phyloP scores from a whole-genome alignment of 805 yeast genomes.

The Grigorovia transvaalensis region DNA sequence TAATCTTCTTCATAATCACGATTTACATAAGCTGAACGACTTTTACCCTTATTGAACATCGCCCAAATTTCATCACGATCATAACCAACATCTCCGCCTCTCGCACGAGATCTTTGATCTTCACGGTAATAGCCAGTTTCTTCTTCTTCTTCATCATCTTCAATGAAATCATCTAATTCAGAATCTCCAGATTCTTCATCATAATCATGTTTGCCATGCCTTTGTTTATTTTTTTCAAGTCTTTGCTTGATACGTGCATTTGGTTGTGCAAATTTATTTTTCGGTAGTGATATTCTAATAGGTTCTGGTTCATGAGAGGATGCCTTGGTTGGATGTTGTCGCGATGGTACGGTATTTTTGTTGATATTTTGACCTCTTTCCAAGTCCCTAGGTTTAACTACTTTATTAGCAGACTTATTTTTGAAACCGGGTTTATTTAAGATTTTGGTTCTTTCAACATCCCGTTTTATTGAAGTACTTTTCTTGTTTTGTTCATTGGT shows the following conservation, averaged over 20 bases:
- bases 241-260: conserved; percentile 43
- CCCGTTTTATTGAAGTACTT: not conserved
- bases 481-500: not conserved
- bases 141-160: conserved; percentile 39
- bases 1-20: conserved; percentile 28
- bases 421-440: conserved; percentile 13
- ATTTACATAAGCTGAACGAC: conserved; percentile 34
- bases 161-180: conserved; percentile 20
- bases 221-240: conserved; percentile 28
- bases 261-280: conserved; percentile 41
- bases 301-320: conserved; percentile 5
- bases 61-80: conserved; percentile 87
- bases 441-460: conserved; percentile 2
- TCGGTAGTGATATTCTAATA: conserved; percentile 7
- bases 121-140: conserved; percentile 47
- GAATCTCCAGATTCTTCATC: conserved; percentile 15
- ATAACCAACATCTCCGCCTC: conserved; percentile 35
- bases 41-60: conserved; percentile 59
- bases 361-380: not conserved
- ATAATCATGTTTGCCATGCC: not conserved
- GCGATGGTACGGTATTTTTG: too few relatives aligned
- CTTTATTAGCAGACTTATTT: not conserved
- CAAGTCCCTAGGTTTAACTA: not conserved
- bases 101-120: conserved; percentile 8
- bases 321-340: not conserved